Percentiles rank a stretch among this genome's conserved stretches.
These are phyloP conservation scores for Trametopsis cervina DNA, from an alignment of 768 basidiomycete genomes.

Conservation along the genomic window DNA sequence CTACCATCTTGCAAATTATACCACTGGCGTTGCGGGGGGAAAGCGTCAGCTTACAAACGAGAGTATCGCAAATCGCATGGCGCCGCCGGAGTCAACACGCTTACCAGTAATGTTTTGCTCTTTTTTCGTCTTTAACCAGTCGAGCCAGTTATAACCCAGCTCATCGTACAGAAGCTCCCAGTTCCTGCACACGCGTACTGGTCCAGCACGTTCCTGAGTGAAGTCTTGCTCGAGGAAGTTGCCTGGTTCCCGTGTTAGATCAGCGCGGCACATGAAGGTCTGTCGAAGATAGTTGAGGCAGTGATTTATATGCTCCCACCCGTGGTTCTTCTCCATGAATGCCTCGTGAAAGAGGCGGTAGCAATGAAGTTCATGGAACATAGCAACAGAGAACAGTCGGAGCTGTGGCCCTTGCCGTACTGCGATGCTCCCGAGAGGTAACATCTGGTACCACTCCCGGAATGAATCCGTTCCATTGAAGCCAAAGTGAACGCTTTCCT, in stretches of 20 bases:
- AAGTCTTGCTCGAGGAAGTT: slow-evolving; percentile 3
- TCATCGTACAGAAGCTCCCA: no score
- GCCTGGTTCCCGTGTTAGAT: slow-evolving; percentile 14
- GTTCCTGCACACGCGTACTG: neutral
- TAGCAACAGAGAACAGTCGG: slow-evolving; percentile 11
- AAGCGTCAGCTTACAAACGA: no score
- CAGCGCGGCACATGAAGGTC: slow-evolving; percentile 16
- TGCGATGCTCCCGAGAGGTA: neutral
- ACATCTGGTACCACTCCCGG: neutral
- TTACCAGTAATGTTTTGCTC: no score
- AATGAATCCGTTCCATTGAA: neutral
- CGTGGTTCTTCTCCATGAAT: neutral
- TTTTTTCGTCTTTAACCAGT: no score
- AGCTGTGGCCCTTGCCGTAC: slow-evolving; percentile 11
- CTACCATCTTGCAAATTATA: no score
- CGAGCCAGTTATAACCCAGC: no score
- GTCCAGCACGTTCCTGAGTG: neutral
- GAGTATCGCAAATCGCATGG: no score
- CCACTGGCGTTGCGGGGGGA: no score
- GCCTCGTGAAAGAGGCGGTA: slow-evolving; percentile 7
- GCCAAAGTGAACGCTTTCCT: slow-evolving; percentile 5
- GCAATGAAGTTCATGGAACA: slow-evolving; percentile 16
- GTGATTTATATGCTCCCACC: slow-evolving; percentile 13
- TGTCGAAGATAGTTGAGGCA: slow-evolving; percentile 18
- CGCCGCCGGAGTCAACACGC: no score